Evolutionary conservation across 495 filamentous ascomycete genomes (phyloP).

Genomic region (Talaromyces adpressus): DNA sequence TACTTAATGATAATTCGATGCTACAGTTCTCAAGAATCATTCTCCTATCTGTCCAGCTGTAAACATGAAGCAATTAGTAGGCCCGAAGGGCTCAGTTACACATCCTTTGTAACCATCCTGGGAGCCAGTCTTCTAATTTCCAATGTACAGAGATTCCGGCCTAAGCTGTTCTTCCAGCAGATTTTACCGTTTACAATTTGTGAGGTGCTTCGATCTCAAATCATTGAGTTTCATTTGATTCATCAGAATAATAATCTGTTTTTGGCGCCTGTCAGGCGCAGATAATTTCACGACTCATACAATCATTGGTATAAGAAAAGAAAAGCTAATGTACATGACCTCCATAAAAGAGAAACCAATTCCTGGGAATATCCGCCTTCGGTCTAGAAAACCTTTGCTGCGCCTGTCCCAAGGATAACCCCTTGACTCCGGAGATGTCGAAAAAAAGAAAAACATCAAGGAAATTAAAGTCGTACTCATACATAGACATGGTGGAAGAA

Average conservation of each 20-base stretch:
- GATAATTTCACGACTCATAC: background rate
- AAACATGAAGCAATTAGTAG: too few relatives aligned
- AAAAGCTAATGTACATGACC: conserved; percentile 7
- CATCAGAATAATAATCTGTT: background rate
- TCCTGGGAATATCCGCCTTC: background rate
- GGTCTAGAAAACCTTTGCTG: background rate
- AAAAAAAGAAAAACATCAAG: background rate
- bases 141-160: too few relatives aligned
- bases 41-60: too few relatives aligned
- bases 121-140: too few relatives aligned
- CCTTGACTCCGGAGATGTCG: background rate
- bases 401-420: conserved; percentile 1
- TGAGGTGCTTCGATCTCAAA: background rate
- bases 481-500: background rate
- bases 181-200: background rate
- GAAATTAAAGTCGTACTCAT: background rate
- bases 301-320: background rate
- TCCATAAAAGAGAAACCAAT: background rate
- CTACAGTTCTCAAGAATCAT: too few relatives aligned
- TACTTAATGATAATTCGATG: background rate
- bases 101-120: too few relatives aligned
- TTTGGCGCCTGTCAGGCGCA: background rate
- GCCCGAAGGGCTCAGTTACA: background rate
- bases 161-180: too few relatives aligned
- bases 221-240: background rate